Percentiles rank a stretch among this genome's conserved stretches.
phyloP scores from a whole-genome alignment of 2,329 filamentous ascomycete species.

The Botryotinia convoluta region DNA sequence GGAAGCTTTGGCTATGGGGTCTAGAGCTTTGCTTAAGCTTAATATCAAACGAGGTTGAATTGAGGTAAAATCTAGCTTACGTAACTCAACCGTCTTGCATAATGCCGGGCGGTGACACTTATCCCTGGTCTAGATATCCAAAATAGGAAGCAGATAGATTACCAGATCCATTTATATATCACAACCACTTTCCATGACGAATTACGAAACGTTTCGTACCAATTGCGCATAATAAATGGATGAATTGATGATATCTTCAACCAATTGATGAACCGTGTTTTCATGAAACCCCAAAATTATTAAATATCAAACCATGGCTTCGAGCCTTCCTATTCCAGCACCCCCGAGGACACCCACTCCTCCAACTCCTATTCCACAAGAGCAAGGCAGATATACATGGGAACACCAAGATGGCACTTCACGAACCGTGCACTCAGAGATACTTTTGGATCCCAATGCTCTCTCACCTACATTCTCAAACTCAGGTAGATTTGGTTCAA shows the following conservation, averaged over 20 bases:
- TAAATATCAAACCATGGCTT: slow-evolving; percentile 49
- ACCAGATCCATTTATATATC: slow-evolving; percentile 20
- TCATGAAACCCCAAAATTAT: slow-evolving; percentile 4
- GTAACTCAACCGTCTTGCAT: not conserved
- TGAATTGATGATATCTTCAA: slow-evolving; percentile 1
- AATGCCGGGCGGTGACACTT: not conserved
- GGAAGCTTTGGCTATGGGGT: slow-evolving; percentile 4
- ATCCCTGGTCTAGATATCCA: not conserved
- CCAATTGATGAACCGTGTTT: slow-evolving; percentile 11
- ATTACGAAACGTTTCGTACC: slow-evolving; percentile 2
- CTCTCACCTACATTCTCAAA: slow-evolving; percentile 45
- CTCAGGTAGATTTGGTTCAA: slow-evolving; percentile 36
- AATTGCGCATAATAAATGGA: slow-evolving; percentile 4
- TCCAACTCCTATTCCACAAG: slow-evolving; percentile 50
- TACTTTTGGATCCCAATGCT: slow-evolving; percentile 44
- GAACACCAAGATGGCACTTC: slow-evolving; percentile 21
- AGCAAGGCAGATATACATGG: slow-evolving; percentile 22
- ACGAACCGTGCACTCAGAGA: slow-evolving; percentile 33
- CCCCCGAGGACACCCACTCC: slow-evolving; percentile 65
- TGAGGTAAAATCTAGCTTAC: slow-evolving; percentile 14
- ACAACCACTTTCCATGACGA: slow-evolving; percentile 15
- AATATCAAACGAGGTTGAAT: slow-evolving; percentile 10
- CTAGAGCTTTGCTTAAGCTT: slow-evolving; percentile 12
- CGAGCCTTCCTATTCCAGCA: slow-evolving; percentile 54
- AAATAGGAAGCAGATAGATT: slow-evolving; percentile 18